Evolutionary conservation across 116 monocot genomes (phyloP).

Genomic region (Thalassia testudinum): DNA sequence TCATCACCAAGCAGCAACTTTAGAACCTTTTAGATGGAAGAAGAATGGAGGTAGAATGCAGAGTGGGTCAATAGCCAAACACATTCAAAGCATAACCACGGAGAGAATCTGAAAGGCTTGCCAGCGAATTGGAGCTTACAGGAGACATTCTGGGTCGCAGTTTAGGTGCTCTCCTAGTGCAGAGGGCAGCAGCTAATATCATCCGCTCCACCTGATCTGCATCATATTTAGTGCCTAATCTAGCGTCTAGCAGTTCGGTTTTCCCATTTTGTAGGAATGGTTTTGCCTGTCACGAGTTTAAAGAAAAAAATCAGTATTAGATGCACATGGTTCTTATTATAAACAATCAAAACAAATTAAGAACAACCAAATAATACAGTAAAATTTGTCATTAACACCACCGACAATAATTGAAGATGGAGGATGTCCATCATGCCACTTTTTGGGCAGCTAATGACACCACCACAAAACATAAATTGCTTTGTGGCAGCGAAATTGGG

Average conservation of each 20-base stretch:
- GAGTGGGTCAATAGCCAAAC: too few species aligned
- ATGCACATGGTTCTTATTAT: too few species aligned
- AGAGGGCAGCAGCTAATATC: constrained; percentile 60
- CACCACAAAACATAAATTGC: too few species aligned
- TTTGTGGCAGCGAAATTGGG: too few species aligned
- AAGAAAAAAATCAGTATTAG: too few species aligned
- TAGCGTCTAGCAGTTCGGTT: constrained; percentile 45
- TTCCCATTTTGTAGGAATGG: constrained; percentile 43
- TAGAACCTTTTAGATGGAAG: constrained; percentile 26
- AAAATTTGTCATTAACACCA: too few species aligned
- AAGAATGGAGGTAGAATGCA: too few species aligned
- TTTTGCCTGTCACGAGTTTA: constrained; percentile 63
- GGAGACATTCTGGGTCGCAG: constrained; percentile 36
- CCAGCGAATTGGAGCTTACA: constrained; percentile 20
- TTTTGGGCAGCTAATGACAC: too few species aligned
- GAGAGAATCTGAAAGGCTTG: neutral
- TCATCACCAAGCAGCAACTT: constrained; percentile 70
- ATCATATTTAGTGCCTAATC: constrained; percentile 27
- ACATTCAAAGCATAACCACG: neutral
- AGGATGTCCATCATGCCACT: too few species aligned
- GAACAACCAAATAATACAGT: too few species aligned
- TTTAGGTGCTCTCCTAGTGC: constrained; percentile 45
- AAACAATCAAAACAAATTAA: too few species aligned
- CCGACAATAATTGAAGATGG: too few species aligned
- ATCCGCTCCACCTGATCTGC: constrained; percentile 37